phyloP scores from a whole-genome alignment of 441 rosid genomes.

The Erodium trifolium region DNA sequence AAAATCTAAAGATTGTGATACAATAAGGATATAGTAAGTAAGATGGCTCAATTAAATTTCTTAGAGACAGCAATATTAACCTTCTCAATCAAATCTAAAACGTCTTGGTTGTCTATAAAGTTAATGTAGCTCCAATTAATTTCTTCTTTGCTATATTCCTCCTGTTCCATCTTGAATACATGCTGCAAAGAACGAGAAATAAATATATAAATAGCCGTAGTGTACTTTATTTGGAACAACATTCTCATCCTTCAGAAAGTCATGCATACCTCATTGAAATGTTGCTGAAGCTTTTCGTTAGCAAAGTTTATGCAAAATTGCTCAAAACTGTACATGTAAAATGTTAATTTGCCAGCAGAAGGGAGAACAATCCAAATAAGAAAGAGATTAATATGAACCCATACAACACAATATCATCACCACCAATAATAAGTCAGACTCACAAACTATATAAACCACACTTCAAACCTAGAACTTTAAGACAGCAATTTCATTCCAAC shows the following conservation, averaged over 20 bases:
- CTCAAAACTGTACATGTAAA: constrained; percentile 42
- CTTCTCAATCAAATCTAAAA: constrained; percentile 67
- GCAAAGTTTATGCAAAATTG: constrained; percentile 79
- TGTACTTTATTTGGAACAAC: constrained; percentile 12
- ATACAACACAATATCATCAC: not conserved
- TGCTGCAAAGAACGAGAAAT: constrained; percentile 33
- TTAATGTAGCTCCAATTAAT: constrained; percentile 28
- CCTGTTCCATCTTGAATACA: constrained; percentile 85
- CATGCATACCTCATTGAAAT: constrained; percentile 63
- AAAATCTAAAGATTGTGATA: not conserved
- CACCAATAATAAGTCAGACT: not conserved
- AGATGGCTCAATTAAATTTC: constrained; percentile 10
- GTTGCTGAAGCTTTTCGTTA: constrained; percentile 78
- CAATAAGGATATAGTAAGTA: not conserved
- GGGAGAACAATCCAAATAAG: constrained; percentile 9
- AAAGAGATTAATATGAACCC: not conserved
- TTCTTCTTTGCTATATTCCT: constrained; percentile 65
- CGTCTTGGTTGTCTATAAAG: constrained; percentile 62
- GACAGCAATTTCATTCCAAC: not conserved
- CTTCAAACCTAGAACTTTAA: constrained; percentile 1
- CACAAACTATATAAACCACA: not conserved
- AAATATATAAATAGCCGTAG: not conserved
- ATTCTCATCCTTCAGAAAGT: constrained; percentile 1
- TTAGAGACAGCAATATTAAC: constrained; percentile 19
- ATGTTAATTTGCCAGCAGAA: not conserved